Evolutionary conservation across 108 stramenopile species (phyloP), one percentile per base, ranked within the genome.

Genomic region (Skeletonema costatum): DNA sequence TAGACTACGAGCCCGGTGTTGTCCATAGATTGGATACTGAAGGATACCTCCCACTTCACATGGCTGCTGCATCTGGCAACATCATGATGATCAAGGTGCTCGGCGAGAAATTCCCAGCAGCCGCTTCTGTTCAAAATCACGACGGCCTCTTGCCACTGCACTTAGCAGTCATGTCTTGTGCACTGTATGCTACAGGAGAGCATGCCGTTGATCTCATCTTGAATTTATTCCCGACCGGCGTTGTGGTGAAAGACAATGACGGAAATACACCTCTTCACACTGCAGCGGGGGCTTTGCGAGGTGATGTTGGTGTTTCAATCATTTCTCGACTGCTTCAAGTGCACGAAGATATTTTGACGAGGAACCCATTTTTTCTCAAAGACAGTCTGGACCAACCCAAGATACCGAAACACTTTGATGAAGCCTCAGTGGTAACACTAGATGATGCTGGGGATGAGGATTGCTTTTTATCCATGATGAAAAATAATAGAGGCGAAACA

Each of bases 11-110:
- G 65, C 87, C 94, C 30, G 69, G 86, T 38, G 88, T 90, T 36
- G 90, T 92, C 4, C 81, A 90, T 66, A 96, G 91, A 73, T 90
- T 96, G 44, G 95, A 96, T 68, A 65, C 86, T 21, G 91, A 88
- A 66, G 95, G 95, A 46, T 93, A 96, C 76, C 80, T 96, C 21
- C 95, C 95, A 19, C 87, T 96, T 32, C 95, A 96, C 66, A 86
- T 93, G 78, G 92, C 92, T 31, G 84, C 90, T 32, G 89, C 88
- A 29, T 84, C 92, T 38, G 88, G 88, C 9, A 93, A 93, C 77
- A 36, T 91, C 29, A 48, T 78, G 17, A 92, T 96, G 95, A 89
- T 92, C 44, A 50, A 75, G 32, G 80, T 91, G 67, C 90, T 96
- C 41, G 90, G 89, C 39, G 81, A 87, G 56, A 70, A 75, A 46